Percentiles rank a stretch among this genome's conserved stretches.
Evolutionary conservation across 1,284 basidiomycete species (phyloP).

Genomic region (Leccinum fallax): DNA sequence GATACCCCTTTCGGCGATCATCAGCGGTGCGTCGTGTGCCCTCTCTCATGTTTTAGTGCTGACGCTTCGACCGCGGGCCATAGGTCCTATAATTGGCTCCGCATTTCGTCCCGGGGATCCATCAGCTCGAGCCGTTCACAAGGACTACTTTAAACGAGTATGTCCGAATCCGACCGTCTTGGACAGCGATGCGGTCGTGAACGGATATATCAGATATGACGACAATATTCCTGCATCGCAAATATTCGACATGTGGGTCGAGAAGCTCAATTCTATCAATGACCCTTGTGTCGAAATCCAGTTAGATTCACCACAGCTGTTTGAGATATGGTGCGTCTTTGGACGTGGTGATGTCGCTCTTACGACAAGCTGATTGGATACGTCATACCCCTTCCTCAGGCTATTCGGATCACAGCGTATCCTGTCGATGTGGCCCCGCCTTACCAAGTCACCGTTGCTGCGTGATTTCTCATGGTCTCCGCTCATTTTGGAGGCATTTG

Average conservation of each 20-base stretch:
- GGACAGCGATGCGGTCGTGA: conserved; percentile 29
- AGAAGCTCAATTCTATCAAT: conserved; percentile 39
- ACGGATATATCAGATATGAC: conserved; percentile 22
- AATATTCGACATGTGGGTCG: conserved; percentile 43
- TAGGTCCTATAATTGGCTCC: conserved; percentile 43
- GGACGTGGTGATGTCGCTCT: background rate
- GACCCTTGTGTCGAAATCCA: conserved; percentile 48
- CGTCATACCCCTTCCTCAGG: conserved; percentile 28
- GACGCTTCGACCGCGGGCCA: conserved; percentile 3
- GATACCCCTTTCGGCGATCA: conserved; percentile 46
- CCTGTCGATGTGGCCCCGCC: conserved; percentile 45
- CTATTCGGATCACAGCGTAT: conserved; percentile 46
- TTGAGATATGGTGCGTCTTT: conserved; percentile 46
- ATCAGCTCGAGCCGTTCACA: conserved; percentile 46
- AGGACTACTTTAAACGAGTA: conserved; percentile 42
- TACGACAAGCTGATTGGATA: conserved; percentile 3
- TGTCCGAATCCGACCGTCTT: conserved; percentile 44
- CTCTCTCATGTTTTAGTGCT: conserved; percentile 1
- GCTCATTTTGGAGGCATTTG: conserved; percentile 42
- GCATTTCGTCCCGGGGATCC: conserved; percentile 27
- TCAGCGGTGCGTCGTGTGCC: conserved; percentile 35
- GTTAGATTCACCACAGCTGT: conserved; percentile 37
- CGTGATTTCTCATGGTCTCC: conserved; percentile 51
- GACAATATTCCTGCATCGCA: conserved; percentile 30
- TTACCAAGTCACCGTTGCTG: conserved; percentile 48